phyloP scores from a whole-genome alignment of 441 rosid genomes.

The Biscutella laevigata region DNA sequence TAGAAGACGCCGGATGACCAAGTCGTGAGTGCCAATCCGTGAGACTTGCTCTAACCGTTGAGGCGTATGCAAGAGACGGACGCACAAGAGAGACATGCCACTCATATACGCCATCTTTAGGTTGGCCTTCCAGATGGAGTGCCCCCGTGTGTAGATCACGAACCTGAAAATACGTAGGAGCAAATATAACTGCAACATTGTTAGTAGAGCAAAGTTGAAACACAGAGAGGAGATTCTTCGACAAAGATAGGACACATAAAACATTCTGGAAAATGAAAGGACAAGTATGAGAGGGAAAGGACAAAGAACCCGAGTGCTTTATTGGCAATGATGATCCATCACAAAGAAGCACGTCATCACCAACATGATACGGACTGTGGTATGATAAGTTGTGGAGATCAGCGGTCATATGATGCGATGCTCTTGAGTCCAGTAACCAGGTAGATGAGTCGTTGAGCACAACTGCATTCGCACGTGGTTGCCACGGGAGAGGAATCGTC shows the following conservation, averaged over 20 bases:
- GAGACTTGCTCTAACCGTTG: too few species aligned
- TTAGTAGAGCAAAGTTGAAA: neutral
- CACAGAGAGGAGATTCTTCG: neutral
- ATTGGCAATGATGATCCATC: neutral
- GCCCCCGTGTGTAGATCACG: neutral
- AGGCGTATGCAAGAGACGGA: too few species aligned
- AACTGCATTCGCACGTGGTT: too few species aligned
- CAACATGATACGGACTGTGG: neutral
- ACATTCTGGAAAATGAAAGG: neutral
- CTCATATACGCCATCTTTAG: neutral
- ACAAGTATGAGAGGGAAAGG: neutral
- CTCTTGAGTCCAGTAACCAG: neutral
- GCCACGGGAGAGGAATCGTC: too few species aligned
- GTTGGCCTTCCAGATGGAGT: neutral
- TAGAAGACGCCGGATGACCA: too few species aligned
- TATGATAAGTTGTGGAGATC: neutral
- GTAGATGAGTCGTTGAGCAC: neutral
- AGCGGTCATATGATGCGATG: neutral
- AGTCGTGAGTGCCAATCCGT: too few species aligned
- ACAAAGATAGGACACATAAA: neutral
- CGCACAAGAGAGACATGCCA: neutral
- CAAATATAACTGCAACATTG: neutral
- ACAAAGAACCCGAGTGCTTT: neutral
- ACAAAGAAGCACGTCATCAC: neutral
- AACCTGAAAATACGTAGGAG: neutral